Evolutionary conservation across 1,139 yeast genomes (phyloP).

Genomic region (Ashbya aceris): DNA sequence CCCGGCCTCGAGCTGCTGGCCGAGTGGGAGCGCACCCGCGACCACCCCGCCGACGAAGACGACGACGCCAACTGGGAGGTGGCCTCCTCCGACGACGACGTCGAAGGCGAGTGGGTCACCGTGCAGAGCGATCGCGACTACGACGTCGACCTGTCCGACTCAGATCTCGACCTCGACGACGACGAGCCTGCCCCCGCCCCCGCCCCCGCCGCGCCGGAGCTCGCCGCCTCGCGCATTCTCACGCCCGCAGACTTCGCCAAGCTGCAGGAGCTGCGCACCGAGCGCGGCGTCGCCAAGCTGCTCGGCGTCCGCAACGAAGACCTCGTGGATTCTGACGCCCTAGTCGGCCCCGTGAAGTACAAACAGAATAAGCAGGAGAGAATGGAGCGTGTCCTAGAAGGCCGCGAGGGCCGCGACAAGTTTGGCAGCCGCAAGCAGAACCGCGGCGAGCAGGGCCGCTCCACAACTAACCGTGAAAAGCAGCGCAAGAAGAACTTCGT

Average conservation of each 20-base stretch:
- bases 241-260: constrained; percentile 98
- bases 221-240: constrained; percentile 66
- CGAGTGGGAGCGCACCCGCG: constrained; percentile 53
- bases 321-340: constrained; percentile 64
- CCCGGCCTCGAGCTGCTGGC: constrained; percentile 87
- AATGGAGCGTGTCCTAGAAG: constrained; percentile 77
- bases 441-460: constrained; percentile 59
- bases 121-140: constrained; percentile 49
- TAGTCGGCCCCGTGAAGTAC: constrained; percentile 81
- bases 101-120: constrained; percentile 47
- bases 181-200: constrained; percentile 23
- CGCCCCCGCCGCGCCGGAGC: constrained; percentile 46
- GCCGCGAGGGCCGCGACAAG: constrained; percentile 85
- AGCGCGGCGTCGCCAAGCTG: constrained; percentile 75
- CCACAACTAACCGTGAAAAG: constrained; percentile 93
- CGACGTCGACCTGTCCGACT: constrained; percentile 36
- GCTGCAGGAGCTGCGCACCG: constrained; percentile 71
- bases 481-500: constrained; percentile 97
- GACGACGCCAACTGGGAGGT: constrained; percentile 54
- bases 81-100: constrained; percentile 39
- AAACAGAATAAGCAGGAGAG: constrained; percentile 76
- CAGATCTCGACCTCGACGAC: constrained; percentile 33
- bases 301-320: constrained; percentile 70
- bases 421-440: constrained; percentile 83
- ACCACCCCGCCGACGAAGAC: constrained; percentile 51